phyloP scores from a whole-genome alignment of 257 asterid genomes.

The Catharanthus roseus region DNA sequence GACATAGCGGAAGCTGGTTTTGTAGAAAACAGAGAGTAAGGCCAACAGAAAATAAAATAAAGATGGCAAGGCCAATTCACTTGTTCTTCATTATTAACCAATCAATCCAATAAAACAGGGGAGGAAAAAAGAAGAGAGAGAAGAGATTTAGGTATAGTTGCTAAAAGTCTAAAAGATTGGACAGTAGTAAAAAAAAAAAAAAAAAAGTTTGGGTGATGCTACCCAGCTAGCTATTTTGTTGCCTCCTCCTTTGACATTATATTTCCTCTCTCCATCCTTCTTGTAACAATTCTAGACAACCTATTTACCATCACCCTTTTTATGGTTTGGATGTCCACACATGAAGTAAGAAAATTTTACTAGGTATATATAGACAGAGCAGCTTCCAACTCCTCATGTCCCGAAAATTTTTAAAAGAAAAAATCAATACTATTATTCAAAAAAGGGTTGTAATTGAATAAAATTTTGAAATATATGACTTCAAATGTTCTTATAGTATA shows the following conservation, averaged over 20 bases:
- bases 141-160: conserved; percentile 8
- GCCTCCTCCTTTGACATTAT: conserved; percentile 21
- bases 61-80: conserved; percentile 12
- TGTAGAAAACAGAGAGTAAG: conserved; percentile 8
- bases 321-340: not conserved
- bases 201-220: conserved; percentile 21
- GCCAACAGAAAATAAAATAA: conserved; percentile 12
- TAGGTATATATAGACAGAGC: not conserved
- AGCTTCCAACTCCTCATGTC: not conserved
- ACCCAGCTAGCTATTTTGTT: conserved; percentile 34
- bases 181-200: conserved; percentile 16
- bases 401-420: no score
- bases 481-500: no score
- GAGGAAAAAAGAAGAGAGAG: not conserved
- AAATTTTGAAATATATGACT: no score
- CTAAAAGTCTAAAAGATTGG: conserved; percentile 12
- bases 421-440: no score
- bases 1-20: conserved; percentile 11
- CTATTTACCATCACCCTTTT: not conserved
- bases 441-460: no score
- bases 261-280: not conserved
- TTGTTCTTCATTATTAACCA: conserved; percentile 31
- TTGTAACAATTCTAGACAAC: not conserved
- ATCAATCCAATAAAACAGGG: conserved; percentile 26
- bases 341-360: not conserved